Conservation (phyloP, 352 stramenopile genomes). For the Aphanomyces cochlioides region DNA sequence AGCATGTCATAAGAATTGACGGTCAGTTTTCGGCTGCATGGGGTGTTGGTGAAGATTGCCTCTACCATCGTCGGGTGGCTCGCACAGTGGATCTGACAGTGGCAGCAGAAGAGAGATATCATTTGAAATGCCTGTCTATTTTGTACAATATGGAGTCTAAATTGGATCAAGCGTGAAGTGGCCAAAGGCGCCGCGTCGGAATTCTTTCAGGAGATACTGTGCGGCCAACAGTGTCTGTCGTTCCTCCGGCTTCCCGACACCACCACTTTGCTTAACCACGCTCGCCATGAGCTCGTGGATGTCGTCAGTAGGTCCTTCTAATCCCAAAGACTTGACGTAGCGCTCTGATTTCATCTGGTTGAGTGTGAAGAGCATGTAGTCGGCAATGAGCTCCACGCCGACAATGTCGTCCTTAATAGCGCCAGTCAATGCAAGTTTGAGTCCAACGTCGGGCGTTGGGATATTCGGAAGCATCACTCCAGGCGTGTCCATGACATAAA, state of each 20-base stretch:
- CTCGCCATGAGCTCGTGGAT: conserved; percentile 61
- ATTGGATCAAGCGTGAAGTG: conserved; percentile 76
- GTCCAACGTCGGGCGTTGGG: conserved; percentile 64
- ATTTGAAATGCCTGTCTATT: no score
- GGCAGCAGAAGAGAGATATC: no score
- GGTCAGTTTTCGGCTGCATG: no score
- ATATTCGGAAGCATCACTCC: conserved; percentile 88
- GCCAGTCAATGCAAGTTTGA: conserved; percentile 79
- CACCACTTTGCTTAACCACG: conserved; percentile 65
- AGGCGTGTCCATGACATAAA: conserved; percentile 87
- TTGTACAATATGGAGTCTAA: neutral
- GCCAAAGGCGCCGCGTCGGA: conserved; percentile 68
- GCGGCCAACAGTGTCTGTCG: conserved; percentile 63
- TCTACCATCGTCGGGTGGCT: no score
- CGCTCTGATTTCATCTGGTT: conserved; percentile 74
- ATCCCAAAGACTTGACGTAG: conserved; percentile 71
- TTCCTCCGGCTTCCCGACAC: conserved; percentile 71
- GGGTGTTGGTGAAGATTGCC: no score
- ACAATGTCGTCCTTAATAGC: conserved; percentile 86
- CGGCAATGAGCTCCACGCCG: conserved; percentile 78
- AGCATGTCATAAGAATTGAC: no score
- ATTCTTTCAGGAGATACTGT: conserved; percentile 68
- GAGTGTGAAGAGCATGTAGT: conserved; percentile 86
- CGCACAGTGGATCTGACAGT: no score
- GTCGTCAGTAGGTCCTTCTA: conserved; percentile 65